Base-by-base conservation (phyloP, 768 basidiomycete species). In the Daedaleopsis nitida region DNA sequence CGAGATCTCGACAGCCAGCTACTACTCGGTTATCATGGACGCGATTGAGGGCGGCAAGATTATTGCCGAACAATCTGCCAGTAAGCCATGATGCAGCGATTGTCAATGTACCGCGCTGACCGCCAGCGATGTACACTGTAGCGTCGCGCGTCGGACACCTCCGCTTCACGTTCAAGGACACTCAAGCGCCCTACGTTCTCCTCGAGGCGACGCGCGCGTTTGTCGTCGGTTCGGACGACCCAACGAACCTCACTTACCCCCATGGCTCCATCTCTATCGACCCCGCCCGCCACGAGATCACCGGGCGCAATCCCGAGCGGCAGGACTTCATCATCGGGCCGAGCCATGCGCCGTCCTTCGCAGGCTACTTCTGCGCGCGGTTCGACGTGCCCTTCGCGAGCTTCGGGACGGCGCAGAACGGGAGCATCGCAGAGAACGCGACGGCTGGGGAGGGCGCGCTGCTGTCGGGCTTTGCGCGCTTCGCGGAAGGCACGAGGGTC, bases 81-180 rank as follows among this genome's bases (percentile, higher is more conserved):
- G 88, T 89, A 60, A 43, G 86, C 77, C 5, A 11, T 44, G 8
- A 19, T 54, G 34, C 35, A 44, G 10, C 37, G 13, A 23, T 21
- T 35, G 51, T 9, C 17, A 27, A 24, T 39, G 21, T 35, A 61
- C 67, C 27, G 65, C n/a, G 16, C 54, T 21, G 16, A 13, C 8
- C 27, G 7, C 27, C 4, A 32, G 27, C 24, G 14, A 21, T n/a
- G 17, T 39, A 3, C 19, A 16, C 19, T 62, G 27, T 42, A 91
- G 89, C 89, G 8, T 91, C 91, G 8, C 82, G 88, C 9, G 88
- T 89, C 3, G 90, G 87, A 0, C 88, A 92, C 70, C 76, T 92
- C 1, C 81, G 86, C 3, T 89, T 91, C 72, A 86, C 85, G 0
- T 92, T 89, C 74, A 70, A 72, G 9, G 65, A 68, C n/a, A 75